These are phyloP conservation scores for Coffea canephora DNA, from an alignment of 257 asterid genomes.

Conservation along the genomic window DNA sequence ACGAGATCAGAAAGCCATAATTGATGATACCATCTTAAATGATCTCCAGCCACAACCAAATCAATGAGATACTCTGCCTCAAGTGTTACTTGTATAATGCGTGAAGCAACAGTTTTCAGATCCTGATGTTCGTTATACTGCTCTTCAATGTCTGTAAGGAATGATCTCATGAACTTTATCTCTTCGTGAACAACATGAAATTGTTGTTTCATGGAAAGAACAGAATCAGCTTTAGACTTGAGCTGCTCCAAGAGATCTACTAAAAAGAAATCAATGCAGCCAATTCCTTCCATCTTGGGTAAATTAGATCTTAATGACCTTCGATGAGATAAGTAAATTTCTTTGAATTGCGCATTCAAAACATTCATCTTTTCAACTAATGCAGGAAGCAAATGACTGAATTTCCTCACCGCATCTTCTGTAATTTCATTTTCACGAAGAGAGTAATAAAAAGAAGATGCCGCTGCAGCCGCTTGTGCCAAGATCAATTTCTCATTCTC, in stretches of 20 bases:
- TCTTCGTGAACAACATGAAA: neutral
- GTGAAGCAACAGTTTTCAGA: neutral
- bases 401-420: too few species aligned
- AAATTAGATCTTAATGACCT: neutral
- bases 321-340: neutral
- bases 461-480: too few species aligned
- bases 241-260: neutral
- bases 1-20: conserved; percentile 9
- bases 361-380: too few species aligned
- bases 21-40: neutral
- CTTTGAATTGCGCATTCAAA: too few species aligned
- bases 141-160: neutral
- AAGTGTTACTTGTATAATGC: neutral
- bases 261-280: conserved; percentile 9
- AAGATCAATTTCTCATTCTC: too few species aligned
- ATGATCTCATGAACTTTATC: neutral
- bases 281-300: conserved; percentile 4
- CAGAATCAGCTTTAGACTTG: neutral
- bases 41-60: neutral
- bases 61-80: conserved; percentile 16
- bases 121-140: neutral
- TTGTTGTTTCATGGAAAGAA: neutral
- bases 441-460: too few species aligned
- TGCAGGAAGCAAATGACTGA: too few species aligned
- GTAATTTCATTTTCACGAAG: too few species aligned